These are phyloP conservation scores for Apophysomyces variabilis DNA, from an alignment of 371 early-diverging fungal genomes.

Conservation along the genomic window DNA sequence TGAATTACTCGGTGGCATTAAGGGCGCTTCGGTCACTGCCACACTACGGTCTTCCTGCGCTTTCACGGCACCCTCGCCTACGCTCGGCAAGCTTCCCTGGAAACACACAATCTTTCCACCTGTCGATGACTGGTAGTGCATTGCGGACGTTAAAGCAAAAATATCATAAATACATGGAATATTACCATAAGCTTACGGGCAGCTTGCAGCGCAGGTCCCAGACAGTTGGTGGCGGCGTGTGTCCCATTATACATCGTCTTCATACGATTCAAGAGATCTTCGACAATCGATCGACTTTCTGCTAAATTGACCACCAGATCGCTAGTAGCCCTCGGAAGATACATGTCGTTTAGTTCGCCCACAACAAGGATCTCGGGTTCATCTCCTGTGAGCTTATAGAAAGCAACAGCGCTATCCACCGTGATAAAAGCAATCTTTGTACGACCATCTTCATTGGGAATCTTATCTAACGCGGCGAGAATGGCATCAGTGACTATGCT, in stretches of 20 bases:
- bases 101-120: constrained; percentile 86
- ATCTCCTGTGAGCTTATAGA: constrained; percentile 70
- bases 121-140: constrained; percentile 54
- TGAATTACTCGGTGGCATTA: constrained; percentile 64
- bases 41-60: constrained; percentile 61
- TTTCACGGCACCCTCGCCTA: constrained; percentile 72
- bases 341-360: constrained; percentile 75
- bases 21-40: constrained; percentile 44
- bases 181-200: constrained; percentile 73
- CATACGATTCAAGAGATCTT: constrained; percentile 64
- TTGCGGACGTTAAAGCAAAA: neutral
- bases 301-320: constrained; percentile 81
- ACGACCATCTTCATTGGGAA: constrained; percentile 81
- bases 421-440: constrained; percentile 81
- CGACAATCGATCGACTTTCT: constrained; percentile 64
- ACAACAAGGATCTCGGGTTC: constrained; percentile 87
- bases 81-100: constrained; percentile 69
- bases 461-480: constrained; percentile 64
- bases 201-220: constrained; percentile 81
- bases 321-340: constrained; percentile 69
- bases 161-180: neutral
- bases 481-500: constrained; percentile 64
- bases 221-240: constrained; percentile 56
- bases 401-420: constrained; percentile 77
- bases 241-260: constrained; percentile 66